Percentiles rank a stretch among this genome's conserved stretches.
Evolutionary conservation across 208 protist genomes (phyloP).

Genomic region (Wallacemonas sp.): DNA sequence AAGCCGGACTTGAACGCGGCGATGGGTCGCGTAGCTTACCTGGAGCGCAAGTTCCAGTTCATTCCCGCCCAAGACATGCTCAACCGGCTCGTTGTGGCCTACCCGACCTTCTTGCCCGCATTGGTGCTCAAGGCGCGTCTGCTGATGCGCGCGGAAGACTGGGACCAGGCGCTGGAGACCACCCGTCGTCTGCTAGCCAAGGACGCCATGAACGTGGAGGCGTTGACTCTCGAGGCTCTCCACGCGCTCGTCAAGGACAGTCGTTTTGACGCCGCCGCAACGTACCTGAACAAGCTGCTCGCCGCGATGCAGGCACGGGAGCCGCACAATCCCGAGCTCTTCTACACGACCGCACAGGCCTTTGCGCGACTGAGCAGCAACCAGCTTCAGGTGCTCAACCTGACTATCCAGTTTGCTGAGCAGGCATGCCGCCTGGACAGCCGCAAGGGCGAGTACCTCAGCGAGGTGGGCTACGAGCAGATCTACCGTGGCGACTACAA

Average conservation of each 20-base stretch:
- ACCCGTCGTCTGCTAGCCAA: conserved; percentile 76
- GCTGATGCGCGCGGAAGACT: conserved; percentile 91
- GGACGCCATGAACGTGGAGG: conserved; percentile 80
- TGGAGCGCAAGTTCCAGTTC: conserved; percentile 85
- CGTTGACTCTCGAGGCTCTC: conserved; percentile 63
- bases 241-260: conserved; percentile 82
- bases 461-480: conserved; percentile 79
- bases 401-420: conserved; percentile 71
- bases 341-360: conserved; percentile 60
- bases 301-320: conserved; percentile 63
- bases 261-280: conserved; percentile 50
- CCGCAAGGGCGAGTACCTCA: conserved; percentile 76
- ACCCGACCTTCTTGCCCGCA: conserved; percentile 60
- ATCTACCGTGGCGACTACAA: conserved; percentile 76
- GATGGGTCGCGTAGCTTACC: conserved; percentile 78
- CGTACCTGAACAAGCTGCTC: conserved; percentile 58
- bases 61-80: conserved; percentile 76
- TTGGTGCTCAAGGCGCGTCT: conserved; percentile 83
- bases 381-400: conserved; percentile 53
- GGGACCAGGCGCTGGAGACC: conserved; percentile 90
- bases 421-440: conserved; percentile 47
- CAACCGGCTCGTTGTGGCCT: conserved; percentile 72
- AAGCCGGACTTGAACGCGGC: conserved; percentile 76
- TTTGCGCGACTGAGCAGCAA: conserved; percentile 71
- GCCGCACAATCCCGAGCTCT: conserved; percentile 77